Evolutionary conservation across 352 stramenopile species (phyloP).

Genomic region (Phytophthora vignae): DNA sequence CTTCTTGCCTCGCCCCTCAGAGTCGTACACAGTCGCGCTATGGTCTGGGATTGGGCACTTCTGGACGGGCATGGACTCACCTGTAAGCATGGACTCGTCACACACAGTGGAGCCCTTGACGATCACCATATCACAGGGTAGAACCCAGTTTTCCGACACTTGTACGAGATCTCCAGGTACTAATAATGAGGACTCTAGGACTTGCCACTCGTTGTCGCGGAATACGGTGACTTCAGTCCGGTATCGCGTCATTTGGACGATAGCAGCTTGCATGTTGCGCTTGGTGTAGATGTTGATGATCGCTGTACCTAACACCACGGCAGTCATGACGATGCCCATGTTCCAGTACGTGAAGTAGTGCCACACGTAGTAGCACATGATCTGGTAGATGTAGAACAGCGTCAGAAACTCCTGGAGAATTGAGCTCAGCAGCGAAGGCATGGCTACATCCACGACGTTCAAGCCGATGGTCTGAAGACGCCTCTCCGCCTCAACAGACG

Average conservation of each 20-base stretch:
- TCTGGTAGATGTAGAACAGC: constrained; percentile 61
- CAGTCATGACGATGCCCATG: constrained; percentile 49
- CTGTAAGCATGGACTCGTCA: constrained; percentile 64
- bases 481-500: constrained; percentile 15
- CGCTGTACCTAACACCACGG: constrained; percentile 45
- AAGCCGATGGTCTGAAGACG: constrained; percentile 36
- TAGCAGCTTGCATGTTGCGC: constrained; percentile 47
- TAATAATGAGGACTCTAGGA: constrained; percentile 37
- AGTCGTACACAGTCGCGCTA: constrained; percentile 43
- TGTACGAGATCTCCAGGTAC: constrained; percentile 59
- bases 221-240: constrained; percentile 59
- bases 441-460: constrained; percentile 49
- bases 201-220: constrained; percentile 50
- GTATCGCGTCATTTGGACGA: constrained; percentile 58
- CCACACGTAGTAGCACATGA: constrained; percentile 71
- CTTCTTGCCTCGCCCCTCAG: constrained; percentile 53
- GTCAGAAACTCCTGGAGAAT: constrained; percentile 48
- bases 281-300: constrained; percentile 57
- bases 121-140: constrained; percentile 67
- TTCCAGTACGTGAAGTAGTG: constrained; percentile 66
- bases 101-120: constrained; percentile 57
- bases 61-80: constrained; percentile 76
- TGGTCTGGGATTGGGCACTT: constrained; percentile 67
- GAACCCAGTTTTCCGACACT: constrained; percentile 55
- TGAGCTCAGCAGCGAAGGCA: constrained; percentile 47